Base-by-base conservation (phyloP, 768 basidiomycete species). In the Gymnopilus junonius region DNA sequence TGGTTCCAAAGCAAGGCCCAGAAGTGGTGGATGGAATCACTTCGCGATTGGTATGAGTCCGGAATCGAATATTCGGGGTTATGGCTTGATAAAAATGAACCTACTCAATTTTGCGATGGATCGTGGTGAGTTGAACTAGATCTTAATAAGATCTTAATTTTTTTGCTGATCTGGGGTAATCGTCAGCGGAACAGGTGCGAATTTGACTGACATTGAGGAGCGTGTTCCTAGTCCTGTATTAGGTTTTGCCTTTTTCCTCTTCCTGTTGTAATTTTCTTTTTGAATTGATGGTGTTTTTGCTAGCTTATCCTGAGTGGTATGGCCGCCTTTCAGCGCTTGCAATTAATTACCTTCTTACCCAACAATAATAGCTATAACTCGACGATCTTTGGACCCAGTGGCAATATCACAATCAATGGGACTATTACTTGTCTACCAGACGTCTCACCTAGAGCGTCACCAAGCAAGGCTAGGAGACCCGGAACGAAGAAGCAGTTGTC, bases 381-480 rank as follows among this genome's bases (percentile, higher is more conserved):
- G 23, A 51, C 48, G 1, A 51, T 32, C 7, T 51, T 51, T 23
- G 48, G 48, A 8, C 48, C 48, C 27, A 51, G 48, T 51, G 48
- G 48, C 7, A 51, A 51, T 32, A 51, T 51, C 8, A 51, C 48
- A 10, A n/a, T 42, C 40, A 42, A 42, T n/a, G 40, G 40, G 8
- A 84, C 78, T 2, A 74, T 82, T 42, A 92, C 90, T 5, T 88
- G 83, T 63, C 74, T 69, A 20, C 34, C 67, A 21, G 63, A 68
- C 43, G 51, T 1, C 54, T 87, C 45, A 86, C 17, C 17, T 42
- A 20, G 17, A 42, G 40, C 40, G 1, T 6, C n/a, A 20, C 4
- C 40, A 6, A 15, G 17, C n/a, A 42, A 42, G 8, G 4, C 40
- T 4, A 6, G n/a, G 17, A 42, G 20, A 10, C 17, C 40, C 17